phyloP scores from a whole-genome alignment of 1,139 yeast genomes.

The Blastobotrys apis region DNA sequence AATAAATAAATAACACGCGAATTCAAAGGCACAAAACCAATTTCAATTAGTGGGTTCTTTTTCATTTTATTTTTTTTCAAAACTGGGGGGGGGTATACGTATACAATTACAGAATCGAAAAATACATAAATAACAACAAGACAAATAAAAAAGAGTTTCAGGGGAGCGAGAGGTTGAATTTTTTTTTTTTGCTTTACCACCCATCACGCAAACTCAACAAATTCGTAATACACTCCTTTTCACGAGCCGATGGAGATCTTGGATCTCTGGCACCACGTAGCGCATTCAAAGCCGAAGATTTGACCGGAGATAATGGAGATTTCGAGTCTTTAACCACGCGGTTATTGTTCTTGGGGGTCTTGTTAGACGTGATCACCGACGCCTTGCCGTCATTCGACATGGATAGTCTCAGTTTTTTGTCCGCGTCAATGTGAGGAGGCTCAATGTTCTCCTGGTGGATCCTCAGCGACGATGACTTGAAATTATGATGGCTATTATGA shows the following conservation, averaged over 20 bases:
- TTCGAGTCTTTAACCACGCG: not conserved
- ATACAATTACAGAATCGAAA: constrained; percentile 1
- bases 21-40: too few relatives aligned
- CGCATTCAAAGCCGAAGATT: constrained; percentile 10
- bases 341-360: constrained; percentile 4
- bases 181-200: constrained; percentile 21
- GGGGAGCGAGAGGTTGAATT: too few relatives aligned
- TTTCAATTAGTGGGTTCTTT: not conserved
- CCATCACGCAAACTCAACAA: constrained; percentile 31
- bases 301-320: constrained; percentile 14
- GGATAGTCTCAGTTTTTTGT: constrained; percentile 26
- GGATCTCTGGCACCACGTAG: constrained; percentile 4
- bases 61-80: not conserved
- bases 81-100: too few relatives aligned
- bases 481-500: too few relatives aligned
- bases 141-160: not conserved
- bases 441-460: too few relatives aligned
- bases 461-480: not conserved
- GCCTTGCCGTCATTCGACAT: constrained; percentile 39
- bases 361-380: constrained; percentile 20
- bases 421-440: not conserved
- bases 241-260: constrained; percentile 18
- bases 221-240: constrained; percentile 33
- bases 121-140: not conserved
- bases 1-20: too few relatives aligned